Evolutionary conservation across 768 basidiomycete genomes (phyloP), one percentile per base, ranked within the genome.

Genomic region (Thelephora aurantiotincta): DNA sequence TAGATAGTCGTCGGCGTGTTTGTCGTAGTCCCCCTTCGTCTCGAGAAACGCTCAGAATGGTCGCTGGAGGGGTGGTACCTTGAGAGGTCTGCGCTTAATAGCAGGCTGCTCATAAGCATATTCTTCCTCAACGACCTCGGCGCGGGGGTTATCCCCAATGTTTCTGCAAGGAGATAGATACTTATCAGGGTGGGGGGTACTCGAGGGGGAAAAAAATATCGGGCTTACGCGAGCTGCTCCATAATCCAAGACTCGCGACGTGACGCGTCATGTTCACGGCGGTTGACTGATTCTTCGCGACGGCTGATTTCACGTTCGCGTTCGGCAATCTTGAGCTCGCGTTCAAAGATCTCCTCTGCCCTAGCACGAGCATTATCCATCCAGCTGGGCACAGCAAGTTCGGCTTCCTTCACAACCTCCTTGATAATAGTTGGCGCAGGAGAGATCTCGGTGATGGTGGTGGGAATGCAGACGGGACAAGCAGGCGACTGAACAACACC

Each of bases 231-330:
- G 33, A 91, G 75, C 56, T 91, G 88, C 52, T 91, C 89, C 87
- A 91, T 89, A 57, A 91, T 89, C 88, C 88, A 91, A 23, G 68
- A 72, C 61, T 91, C 88, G 49, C 88, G 86, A 55, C 87, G 76
- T 44, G 86, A 78, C 47, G 87, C 85, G 57, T 91, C 88, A 36
- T 88, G 82, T 60, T 91, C 88, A 48, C 88, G 71, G 48, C 83
- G 82, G 58, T 90, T 90, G 51, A 90, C 79, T 44, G 68, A 74
- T 59, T 91, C 88, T 63, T 91, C 88, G 34, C 88, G 83, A 45
- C 81, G 79, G 57, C 85, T 80, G 48, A 90, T 87, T 51, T 91
- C 89, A 22, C 87, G 75, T 55, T 91, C 88, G 49, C 88, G 73
- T 47, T 90, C 88, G 4, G 84, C 77, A 51, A 91, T 80, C 65